Conservation (phyloP, 1,284 basidiomycete species). For the Phellopilus nigrolimitatus region DNA sequence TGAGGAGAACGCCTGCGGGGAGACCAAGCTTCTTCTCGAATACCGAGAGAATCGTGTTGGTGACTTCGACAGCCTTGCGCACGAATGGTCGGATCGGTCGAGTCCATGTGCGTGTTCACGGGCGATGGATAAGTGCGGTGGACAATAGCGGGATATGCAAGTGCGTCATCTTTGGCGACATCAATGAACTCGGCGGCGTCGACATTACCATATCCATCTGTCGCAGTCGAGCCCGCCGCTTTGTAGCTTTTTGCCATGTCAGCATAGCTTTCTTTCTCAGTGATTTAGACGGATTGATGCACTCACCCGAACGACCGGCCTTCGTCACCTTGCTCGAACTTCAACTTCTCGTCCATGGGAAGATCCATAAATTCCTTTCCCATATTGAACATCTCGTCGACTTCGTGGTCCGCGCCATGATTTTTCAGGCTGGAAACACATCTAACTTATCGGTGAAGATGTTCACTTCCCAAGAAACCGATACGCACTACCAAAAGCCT, state of each 20-base stretch:
- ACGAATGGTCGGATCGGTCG: slow-evolving; percentile 50
- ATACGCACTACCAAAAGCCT: slow-evolving; percentile 51
- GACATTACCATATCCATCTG: slow-evolving; percentile 48
- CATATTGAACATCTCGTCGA: slow-evolving; percentile 54
- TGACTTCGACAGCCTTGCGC: slow-evolving; percentile 50
- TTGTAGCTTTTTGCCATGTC: slow-evolving; percentile 47
- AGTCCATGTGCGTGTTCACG: slow-evolving; percentile 45
- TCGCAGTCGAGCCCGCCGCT: slow-evolving; percentile 54
- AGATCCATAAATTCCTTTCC: slow-evolving; percentile 52
- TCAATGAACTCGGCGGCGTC: slow-evolving; percentile 65
- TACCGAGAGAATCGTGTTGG: slow-evolving; percentile 46
- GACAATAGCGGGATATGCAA: slow-evolving; percentile 47
- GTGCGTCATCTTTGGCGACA: slow-evolving; percentile 58
- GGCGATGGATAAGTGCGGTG: slow-evolving; percentile 51
- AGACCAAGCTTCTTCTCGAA: slow-evolving; percentile 55
- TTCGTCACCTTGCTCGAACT: slow-evolving; percentile 59
- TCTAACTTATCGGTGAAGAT: background rate
- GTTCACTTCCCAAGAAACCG: background rate
- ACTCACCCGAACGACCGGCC: slow-evolving; percentile 57
- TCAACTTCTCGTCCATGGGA: slow-evolving; percentile 56
- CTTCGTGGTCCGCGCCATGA: slow-evolving; percentile 51
- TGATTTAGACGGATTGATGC: background rate
- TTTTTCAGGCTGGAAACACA: slow-evolving; percentile 47
- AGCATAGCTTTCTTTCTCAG: background rate
- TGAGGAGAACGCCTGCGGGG: slow-evolving; percentile 42